phyloP scores from a whole-genome alignment of 78 protist species.

The Dictyostelium brefeldianum region DNA sequence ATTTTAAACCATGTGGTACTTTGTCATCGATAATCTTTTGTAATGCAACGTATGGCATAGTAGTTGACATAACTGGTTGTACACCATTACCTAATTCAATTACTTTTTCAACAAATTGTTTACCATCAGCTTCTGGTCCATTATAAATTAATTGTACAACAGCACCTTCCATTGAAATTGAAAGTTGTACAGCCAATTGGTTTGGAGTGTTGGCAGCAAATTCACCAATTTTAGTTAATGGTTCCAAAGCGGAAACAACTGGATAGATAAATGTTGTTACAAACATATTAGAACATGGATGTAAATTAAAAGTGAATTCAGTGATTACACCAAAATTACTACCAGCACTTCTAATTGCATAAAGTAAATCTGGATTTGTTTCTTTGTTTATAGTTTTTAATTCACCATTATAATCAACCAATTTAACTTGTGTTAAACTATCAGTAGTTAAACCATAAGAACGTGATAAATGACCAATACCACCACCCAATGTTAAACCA shows the following conservation, averaged over 20 bases:
- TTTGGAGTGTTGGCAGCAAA: neutral
- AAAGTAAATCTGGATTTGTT: neutral
- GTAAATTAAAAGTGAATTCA: neutral
- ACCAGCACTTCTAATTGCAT: neutral
- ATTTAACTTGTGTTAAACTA: neutral
- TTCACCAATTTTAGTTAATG: neutral
- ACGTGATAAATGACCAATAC: neutral
- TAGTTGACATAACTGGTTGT: neutral
- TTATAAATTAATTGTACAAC: neutral
- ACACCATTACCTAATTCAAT: no score
- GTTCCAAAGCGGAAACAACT: neutral
- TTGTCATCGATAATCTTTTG: neutral
- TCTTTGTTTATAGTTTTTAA: no score
- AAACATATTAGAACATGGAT: neutral
- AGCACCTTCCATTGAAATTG: neutral
- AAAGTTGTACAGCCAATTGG: neutral
- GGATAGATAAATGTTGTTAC: neutral
- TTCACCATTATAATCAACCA: neutral
- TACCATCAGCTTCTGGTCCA: neutral
- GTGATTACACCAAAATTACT: neutral
- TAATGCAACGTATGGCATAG: neutral
- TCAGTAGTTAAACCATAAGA: neutral
- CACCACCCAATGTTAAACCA: constrained; percentile 33
- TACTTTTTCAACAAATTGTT: neutral
- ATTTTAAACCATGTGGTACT: neutral